Evolutionary conservation across 2,329 filamentous ascomycete species (phyloP).

Genomic region (Hyphodiscus sp.): DNA sequence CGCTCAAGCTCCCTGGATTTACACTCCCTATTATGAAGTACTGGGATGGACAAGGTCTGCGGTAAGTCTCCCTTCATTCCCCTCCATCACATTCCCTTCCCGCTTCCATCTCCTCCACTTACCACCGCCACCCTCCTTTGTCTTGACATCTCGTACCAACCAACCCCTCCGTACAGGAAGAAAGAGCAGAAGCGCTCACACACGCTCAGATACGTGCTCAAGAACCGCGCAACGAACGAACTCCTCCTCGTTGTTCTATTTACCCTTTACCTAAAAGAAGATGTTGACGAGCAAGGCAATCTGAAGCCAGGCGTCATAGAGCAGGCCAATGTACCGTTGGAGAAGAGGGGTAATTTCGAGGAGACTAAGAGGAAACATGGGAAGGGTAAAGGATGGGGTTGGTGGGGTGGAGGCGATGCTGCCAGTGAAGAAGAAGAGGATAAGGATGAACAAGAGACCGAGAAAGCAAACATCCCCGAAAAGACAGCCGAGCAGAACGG

Average conservation of each 20-base stretch:
- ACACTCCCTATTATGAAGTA: slow-evolving; percentile 67
- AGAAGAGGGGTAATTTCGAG: slow-evolving; percentile 3
- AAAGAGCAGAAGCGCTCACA: slow-evolving; percentile 56
- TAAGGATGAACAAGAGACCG: slow-evolving; percentile 10
- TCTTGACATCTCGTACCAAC: slow-evolving; percentile 4
- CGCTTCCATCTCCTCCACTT: background rate
- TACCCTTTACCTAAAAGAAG: slow-evolving; percentile 64
- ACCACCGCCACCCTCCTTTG: background rate
- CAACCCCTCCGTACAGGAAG: slow-evolving; percentile 20
- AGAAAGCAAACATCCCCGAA: background rate
- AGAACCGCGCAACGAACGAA: slow-evolving; percentile 66
- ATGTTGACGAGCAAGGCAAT: slow-evolving; percentile 53
- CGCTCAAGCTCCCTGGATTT: slow-evolving; percentile 66
- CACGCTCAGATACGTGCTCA: slow-evolving; percentile 84
- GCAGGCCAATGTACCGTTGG: slow-evolving; percentile 21
- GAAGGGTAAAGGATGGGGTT: slow-evolving; percentile 10
- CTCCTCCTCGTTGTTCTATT: slow-evolving; percentile 80
- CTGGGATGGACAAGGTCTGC: slow-evolving; percentile 55
- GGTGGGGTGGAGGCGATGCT: slow-evolving; percentile 1
- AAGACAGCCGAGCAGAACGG: too few relatives aligned
- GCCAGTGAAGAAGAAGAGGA: background rate
- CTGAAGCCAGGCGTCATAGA: slow-evolving; percentile 37
- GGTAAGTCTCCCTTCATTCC: slow-evolving; percentile 26
- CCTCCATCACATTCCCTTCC: slow-evolving; percentile 4
- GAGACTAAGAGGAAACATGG: slow-evolving; percentile 12